These are phyloP conservation scores for Fusarium duplospermum DNA, from an alignment of 2,329 filamentous ascomycete species.

Conservation along the genomic window DNA sequence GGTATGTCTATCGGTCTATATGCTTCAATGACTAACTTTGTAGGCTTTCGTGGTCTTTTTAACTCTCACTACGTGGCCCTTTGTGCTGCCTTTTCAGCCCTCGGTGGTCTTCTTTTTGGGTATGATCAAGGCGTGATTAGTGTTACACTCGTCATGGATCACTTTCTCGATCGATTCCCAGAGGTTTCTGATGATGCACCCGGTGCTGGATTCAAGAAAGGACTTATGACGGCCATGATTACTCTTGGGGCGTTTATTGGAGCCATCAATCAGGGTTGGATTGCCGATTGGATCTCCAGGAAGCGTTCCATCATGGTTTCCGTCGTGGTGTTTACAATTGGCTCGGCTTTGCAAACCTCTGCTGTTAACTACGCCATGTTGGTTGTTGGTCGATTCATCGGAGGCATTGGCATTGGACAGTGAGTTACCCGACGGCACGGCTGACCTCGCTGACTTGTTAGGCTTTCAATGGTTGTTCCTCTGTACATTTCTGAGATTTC, in stretches of 20 bases:
- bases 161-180: conserved; percentile 48
- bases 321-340: conserved; percentile 52
- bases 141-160: conserved; percentile 50
- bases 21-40: background rate
- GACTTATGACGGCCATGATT: conserved; percentile 62
- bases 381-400: background rate
- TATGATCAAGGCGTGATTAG: conserved; percentile 55
- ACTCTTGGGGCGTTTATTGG: conserved; percentile 60
- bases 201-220: conserved; percentile 50
- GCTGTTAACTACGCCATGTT: background rate
- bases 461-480: background rate
- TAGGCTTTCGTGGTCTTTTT: background rate
- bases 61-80: conserved; percentile 36
- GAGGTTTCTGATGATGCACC: conserved; percentile 47
- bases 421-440: background rate
- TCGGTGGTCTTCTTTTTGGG: conserved; percentile 55
- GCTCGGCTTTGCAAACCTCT: conserved; percentile 41
- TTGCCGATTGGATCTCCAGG: conserved; percentile 48
- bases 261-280: conserved; percentile 55
- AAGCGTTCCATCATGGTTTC: conserved; percentile 50
- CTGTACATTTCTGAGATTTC: background rate
- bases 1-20: background rate
- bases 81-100: conserved; percentile 48
- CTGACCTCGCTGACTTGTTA: background rate
- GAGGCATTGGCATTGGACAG: background rate